Conservation (phyloP, 768 basidiomycete species). For the Psilocybe cubensis region DNA sequence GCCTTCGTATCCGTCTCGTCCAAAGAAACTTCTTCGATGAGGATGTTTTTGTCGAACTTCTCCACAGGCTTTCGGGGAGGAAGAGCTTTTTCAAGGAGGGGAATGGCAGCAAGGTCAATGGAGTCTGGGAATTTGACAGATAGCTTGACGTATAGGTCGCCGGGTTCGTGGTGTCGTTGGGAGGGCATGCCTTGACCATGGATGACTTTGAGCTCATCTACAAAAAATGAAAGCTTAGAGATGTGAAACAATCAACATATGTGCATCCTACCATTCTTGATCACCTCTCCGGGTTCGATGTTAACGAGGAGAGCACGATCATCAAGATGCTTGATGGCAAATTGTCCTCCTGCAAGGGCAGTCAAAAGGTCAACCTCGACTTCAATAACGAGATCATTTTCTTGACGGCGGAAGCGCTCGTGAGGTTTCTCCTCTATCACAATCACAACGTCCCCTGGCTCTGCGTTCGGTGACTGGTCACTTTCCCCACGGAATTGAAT, state of each 20-base stretch:
- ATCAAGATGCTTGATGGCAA: conserved; percentile 91
- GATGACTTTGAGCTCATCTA: conserved; percentile 87
- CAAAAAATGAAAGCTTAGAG: conserved; percentile 8
- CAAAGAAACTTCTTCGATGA: conserved; percentile 84
- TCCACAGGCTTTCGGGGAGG: conserved; percentile 74
- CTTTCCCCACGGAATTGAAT: conserved; percentile 90
- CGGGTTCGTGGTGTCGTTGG: conserved; percentile 94
- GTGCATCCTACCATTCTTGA: conserved; percentile 81
- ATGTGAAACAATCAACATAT: neutral
- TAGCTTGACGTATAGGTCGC: conserved; percentile 89
- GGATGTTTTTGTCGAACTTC: conserved; percentile 66
- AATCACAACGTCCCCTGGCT: conserved; percentile 94
- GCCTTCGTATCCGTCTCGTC: conserved; percentile 75
- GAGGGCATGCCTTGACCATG: conserved; percentile 98
- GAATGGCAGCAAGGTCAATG: conserved; percentile 68
- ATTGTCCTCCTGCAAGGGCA: conserved; percentile 90
- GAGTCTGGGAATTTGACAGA: conserved; percentile 87
- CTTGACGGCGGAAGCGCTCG: conserved; percentile 85
- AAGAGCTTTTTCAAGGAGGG: conserved; percentile 81
- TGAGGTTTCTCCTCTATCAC: conserved; percentile 94
- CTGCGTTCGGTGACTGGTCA: conserved; percentile 86
- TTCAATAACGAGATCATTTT: conserved; percentile 84
- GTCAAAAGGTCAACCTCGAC: conserved; percentile 94
- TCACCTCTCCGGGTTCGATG: conserved; percentile 86
- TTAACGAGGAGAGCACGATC: conserved; percentile 86